Evolutionary conservation across 2,329 filamentous ascomycete genomes (phyloP).

Genomic region (Colletotrichum echinochloae): DNA sequence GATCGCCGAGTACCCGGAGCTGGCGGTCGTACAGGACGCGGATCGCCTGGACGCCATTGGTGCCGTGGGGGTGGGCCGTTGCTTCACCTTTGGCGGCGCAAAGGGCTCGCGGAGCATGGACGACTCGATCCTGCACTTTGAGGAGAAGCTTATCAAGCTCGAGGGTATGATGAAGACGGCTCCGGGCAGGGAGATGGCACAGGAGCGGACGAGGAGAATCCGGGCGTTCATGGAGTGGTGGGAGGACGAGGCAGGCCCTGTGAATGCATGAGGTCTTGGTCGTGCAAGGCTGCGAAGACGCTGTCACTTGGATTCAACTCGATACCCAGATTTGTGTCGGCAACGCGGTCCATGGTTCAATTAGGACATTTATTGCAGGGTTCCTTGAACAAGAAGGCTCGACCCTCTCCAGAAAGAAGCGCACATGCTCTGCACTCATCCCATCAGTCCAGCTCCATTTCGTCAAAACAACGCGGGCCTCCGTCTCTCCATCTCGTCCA

Average conservation of each 20-base stretch:
- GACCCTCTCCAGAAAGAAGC: not conserved
- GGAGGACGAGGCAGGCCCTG: constrained; percentile 58
- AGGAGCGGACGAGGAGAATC: constrained; percentile 65
- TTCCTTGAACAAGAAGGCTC: not conserved
- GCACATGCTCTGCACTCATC: not conserved
- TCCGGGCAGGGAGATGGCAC: constrained; percentile 64
- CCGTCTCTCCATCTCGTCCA: not conserved
- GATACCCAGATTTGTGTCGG: constrained; percentile 26
- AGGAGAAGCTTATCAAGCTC: constrained; percentile 78
- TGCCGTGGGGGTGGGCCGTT: constrained; percentile 83
- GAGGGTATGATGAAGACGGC: constrained; percentile 74
- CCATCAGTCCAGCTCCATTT: not conserved
- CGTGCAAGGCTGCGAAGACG: not conserved
- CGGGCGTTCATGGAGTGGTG: constrained; percentile 68
- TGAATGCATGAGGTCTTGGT: constrained; percentile 9
- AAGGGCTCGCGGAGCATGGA: constrained; percentile 66
- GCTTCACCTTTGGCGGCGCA: constrained; percentile 81
- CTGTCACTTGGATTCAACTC: constrained; percentile 36
- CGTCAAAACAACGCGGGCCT: not conserved
- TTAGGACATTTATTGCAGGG: constrained; percentile 7
- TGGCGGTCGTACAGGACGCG: constrained; percentile 90
- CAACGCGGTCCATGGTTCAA: constrained; percentile 20
- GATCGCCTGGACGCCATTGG: constrained; percentile 93
- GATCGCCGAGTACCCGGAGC: constrained; percentile 76
- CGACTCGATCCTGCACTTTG: constrained; percentile 79